Percentiles rank a stretch among this genome's conserved stretches.
These are phyloP conservation scores for Oryza nivara DNA, from an alignment of 176 grass and related monocot genomes.

Conservation along the genomic window DNA sequence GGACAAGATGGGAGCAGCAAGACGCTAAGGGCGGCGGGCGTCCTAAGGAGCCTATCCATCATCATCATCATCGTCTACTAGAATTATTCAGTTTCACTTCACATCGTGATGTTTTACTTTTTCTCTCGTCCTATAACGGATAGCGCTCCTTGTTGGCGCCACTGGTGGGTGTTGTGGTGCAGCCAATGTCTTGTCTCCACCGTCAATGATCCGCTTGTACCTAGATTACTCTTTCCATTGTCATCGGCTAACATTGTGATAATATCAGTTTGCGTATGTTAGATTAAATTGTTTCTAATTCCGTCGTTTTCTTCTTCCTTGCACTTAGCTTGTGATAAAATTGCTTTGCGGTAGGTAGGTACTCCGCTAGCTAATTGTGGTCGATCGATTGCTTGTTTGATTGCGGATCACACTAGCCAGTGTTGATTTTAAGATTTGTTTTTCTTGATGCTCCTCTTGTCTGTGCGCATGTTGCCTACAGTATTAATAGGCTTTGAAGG, in stretches of 20 bases:
- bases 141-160: slow-evolving; percentile 51
- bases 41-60: slow-evolving; percentile 45
- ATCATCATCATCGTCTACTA: slow-evolving; percentile 29
- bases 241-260: slow-evolving; percentile 64
- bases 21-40: neutral
- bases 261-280: slow-evolving; percentile 67
- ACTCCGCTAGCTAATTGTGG: neutral
- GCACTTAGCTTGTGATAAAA: too few species aligned
- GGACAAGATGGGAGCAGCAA: slow-evolving; percentile 11
- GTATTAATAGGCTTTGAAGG: too few species aligned
- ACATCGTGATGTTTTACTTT: slow-evolving; percentile 57
- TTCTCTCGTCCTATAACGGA: slow-evolving; percentile 38
- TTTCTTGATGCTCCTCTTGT: neutral
- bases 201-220: slow-evolving; percentile 46
- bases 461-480: too few species aligned
- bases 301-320: neutral
- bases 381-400: neutral
- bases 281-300: slow-evolving; percentile 21
- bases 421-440: neutral
- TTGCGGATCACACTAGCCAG: neutral
- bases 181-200: neutral
- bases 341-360: neutral
- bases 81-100: slow-evolving; percentile 58
- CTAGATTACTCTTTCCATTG: slow-evolving; percentile 59
- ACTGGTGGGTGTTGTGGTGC: slow-evolving; percentile 34